These are phyloP conservation scores for Alloascoidea hylecoeti DNA, from an alignment of 805 yeast species.

Conservation along the genomic window DNA sequence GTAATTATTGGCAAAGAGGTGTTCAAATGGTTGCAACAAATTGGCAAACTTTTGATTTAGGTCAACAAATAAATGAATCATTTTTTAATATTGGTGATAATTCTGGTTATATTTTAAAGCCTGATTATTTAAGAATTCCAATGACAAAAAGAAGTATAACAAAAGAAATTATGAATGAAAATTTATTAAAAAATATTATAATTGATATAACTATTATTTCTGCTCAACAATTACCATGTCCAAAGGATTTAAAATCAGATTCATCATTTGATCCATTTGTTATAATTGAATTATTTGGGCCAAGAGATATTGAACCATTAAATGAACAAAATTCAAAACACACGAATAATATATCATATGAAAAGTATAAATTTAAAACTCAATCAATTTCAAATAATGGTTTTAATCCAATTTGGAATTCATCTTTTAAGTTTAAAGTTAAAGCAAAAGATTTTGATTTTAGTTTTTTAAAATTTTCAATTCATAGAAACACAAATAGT, in stretches of 20 bases:
- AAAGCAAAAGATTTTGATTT: conserved; percentile 14
- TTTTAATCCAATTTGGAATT: conserved; percentile 78
- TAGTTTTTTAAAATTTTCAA: conserved; percentile 20
- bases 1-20: conserved; percentile 72
- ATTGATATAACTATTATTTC: conserved; percentile 40
- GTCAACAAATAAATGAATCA: conserved; percentile 81
- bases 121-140: conserved; percentile 23
- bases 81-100: conserved; percentile 48
- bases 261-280: conserved; percentile 47
- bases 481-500: conserved; percentile 9
- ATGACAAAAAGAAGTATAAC: not conserved
- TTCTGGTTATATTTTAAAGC: conserved; percentile 74
- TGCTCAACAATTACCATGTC: conserved; percentile 76
- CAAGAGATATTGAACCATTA: not conserved
- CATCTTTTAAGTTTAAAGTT: conserved; percentile 29
- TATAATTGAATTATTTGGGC: conserved; percentile 43
- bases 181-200: conserved; percentile 6
- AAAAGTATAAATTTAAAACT: conserved; percentile 12
- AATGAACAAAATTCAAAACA: not conserved
- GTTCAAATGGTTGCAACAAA: conserved; percentile 93
- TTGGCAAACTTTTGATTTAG: conserved; percentile 88
- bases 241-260: conserved; percentile 31
- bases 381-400: conserved; percentile 49
- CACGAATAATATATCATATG: conserved; percentile 1
- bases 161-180: not conserved